Conservation (phyloP, 352 stramenopile species). For the Phytophthora tentaculata region DNA sequence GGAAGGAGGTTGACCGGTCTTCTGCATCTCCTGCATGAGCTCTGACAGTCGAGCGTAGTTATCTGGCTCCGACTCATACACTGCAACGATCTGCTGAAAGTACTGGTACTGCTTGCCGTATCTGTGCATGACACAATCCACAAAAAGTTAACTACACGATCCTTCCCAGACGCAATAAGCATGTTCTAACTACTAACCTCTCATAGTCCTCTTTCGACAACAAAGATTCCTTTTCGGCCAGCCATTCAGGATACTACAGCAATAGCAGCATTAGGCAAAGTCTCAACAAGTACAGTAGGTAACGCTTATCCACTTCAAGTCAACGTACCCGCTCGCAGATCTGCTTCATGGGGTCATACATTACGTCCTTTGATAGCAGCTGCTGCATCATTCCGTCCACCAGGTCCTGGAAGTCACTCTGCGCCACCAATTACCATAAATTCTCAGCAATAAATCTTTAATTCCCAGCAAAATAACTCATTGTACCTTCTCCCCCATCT, state of each 20-base stretch:
- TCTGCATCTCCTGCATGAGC: conserved; percentile 97
- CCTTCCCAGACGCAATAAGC: too few species aligned
- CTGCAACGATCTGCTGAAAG: conserved; percentile 96
- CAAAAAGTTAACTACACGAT: conserved; percentile 8
- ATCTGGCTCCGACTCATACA: conserved; percentile 97
- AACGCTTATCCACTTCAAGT: background rate
- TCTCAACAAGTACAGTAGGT: too few species aligned
- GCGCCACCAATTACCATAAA: background rate
- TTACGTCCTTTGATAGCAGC: conserved; percentile 97
- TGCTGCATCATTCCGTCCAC: conserved; percentile 99
- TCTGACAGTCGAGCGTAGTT: conserved; percentile 96
- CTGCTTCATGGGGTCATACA: conserved; percentile 99
- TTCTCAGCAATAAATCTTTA: background rate
- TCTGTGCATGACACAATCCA: conserved; percentile 32
- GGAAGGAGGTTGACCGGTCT: conserved; percentile 94
- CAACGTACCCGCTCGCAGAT: conserved; percentile 86
- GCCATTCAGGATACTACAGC: conserved; percentile 95
- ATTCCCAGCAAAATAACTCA: background rate
- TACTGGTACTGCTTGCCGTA: conserved; percentile 98
- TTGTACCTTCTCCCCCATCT: conserved; percentile 92
- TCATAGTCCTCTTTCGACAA: conserved; percentile 94
- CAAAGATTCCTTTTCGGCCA: conserved; percentile 92
- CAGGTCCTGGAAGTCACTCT: conserved; percentile 92
- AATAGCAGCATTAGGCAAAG: too few species aligned
- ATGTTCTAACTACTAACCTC: conserved; percentile 50